A percentile compares a stretch with the other conserved stretches of the same genome.
These are phyloP conservation scores for Ophiocordyceps unilateralis DNA, from an alignment of 2,329 filamentous ascomycete genomes.

Conservation along the genomic window DNA sequence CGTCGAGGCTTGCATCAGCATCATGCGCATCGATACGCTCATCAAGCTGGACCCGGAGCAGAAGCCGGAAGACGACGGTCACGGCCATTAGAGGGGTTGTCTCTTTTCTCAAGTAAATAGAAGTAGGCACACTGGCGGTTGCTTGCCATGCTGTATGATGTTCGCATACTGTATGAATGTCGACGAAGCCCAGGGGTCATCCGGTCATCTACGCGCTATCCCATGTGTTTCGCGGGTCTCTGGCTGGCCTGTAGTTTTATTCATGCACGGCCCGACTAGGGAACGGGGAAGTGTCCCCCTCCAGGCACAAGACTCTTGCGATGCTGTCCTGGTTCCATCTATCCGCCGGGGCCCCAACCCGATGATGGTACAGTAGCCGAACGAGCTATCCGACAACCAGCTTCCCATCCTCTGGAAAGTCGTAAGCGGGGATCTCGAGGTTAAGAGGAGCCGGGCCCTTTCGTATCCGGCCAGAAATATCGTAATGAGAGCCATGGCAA, in stretches of 20 bases:
- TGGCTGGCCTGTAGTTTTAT: neutral
- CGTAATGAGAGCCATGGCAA: constrained; percentile 99
- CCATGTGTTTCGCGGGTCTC: no score
- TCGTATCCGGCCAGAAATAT: constrained; percentile 95
- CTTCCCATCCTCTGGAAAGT: constrained; percentile 78
- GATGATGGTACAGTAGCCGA: constrained; percentile 6
- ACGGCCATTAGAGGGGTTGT: constrained; percentile 48
- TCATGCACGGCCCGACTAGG: neutral
- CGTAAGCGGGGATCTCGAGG: constrained; percentile 84
- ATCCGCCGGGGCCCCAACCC: no score
- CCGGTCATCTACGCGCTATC: no score
- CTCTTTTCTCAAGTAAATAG: neutral
- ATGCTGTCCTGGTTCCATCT: no score
- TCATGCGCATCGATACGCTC: constrained; percentile 98
- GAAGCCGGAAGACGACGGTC: constrained; percentile 59
- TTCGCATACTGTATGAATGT: neutral
- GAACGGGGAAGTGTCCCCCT: neutral
- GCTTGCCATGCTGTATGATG: neutral
- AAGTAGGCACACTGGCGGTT: neutral
- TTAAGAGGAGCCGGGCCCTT: constrained; percentile 95
- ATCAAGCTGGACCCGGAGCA: constrained; percentile 94
- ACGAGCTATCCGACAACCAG: constrained; percentile 73
- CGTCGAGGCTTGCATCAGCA: constrained; percentile 94
- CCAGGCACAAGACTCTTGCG: no score
- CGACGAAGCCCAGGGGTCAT: no score